Base-by-base conservation (phyloP, 495 filamentous ascomycete species). In the Acidiella bohemica region DNA sequence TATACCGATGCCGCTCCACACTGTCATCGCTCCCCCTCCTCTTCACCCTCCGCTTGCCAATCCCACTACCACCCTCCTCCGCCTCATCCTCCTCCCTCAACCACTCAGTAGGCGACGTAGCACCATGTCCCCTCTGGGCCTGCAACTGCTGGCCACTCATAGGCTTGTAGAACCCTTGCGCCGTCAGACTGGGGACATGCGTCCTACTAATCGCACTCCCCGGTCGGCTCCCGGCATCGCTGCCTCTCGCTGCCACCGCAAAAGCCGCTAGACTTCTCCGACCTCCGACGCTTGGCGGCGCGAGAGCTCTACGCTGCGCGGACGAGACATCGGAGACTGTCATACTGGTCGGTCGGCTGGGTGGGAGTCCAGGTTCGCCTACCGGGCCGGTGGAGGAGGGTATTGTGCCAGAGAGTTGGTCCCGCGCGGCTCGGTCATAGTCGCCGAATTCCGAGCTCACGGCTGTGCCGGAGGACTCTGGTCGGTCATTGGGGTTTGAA, bases 101-200 rank as follows among this genome's bases (percentile, higher is more conserved):
- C n/a, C n/a, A n/a, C n/a, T n/a, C n/a, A n/a, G n/a, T n/a, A n/a
- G n/a, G n/a, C n/a, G n/a, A n/a, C n/a, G n/a, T n/a, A 5, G 16
- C 8, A 33, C 31, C 16, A 32, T 76, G 76, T 8, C 39, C 41
- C 54, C 90, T 68, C 57, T 96, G 92, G 36, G 85, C 87, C 59
- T 97, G 90, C 34, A 95, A 66, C 55, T 83, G 76, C 59, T 95
- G 87, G 17, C 85, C 92, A 62, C 86, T 95, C 90, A 97, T 93
- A 13, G 90, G 90, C 7, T 79, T 78, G 51, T 94, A 94, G 59
- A 97, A 96, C 14, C 80, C 88, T 48, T 87, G 79, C 11, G 85
- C 84, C 6, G 85, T 76, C 21, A 97, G 63, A 1, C 80, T 82
- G 6, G 90, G 87, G 25, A 93, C 88, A 66, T 97, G 90, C 13